Base-by-base conservation (phyloP, 2,329 filamentous ascomycete species). In the Mariannaea sp. region DNA sequence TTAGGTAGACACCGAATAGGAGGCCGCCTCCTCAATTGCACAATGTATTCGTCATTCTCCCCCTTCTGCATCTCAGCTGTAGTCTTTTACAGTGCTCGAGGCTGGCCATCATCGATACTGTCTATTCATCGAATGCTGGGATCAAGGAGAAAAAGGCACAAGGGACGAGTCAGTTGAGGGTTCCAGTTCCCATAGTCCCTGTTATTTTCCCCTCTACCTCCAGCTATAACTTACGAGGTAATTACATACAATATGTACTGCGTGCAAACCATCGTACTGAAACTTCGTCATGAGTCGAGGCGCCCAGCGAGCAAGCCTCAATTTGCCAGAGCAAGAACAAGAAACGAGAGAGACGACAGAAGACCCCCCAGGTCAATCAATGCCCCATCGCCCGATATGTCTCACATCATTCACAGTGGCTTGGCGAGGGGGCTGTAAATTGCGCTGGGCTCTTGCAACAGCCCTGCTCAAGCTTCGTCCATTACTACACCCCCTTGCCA, bases 341-440 rank as follows among this genome's bases (percentile, higher is more conserved):
- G n/a, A n/a, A n/a, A n/a, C n/a, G n/a, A n/a, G n/a, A n/a, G n/a
- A n/a, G n/a, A n/a, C n/a, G n/a, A n/a, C n/a, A n/a, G n/a, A n/a
- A n/a, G n/a, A n/a, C n/a, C n/a, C n/a, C n/a, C n/a, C n/a, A 60
- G 35, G 38, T 39, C 55, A 53, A 44, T 33, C 49, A 44, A 45
- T 55, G 53, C 32, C 43, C 47, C 41, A 36, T 26, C 39, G 5
- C 40, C 38, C 43, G 32, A 26, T 42, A 52, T 59, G 51, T 64
- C 54, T 64, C 58, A 56, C 56, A 29, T 39, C 36, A 43, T 42
- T 49, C 43, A 42, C 51, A 47, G 38, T 41, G 50, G 45, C 56
- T 65, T 62, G 53, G 51, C 45, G 36, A 57, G 45, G 49, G 62
- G 58, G 60, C 45, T 55, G 49, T 51, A 60, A 60, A 53, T 56